Evolutionary conservation across 306 rosid species (phyloP).

Genomic region (Boehmeria nivea): DNA sequence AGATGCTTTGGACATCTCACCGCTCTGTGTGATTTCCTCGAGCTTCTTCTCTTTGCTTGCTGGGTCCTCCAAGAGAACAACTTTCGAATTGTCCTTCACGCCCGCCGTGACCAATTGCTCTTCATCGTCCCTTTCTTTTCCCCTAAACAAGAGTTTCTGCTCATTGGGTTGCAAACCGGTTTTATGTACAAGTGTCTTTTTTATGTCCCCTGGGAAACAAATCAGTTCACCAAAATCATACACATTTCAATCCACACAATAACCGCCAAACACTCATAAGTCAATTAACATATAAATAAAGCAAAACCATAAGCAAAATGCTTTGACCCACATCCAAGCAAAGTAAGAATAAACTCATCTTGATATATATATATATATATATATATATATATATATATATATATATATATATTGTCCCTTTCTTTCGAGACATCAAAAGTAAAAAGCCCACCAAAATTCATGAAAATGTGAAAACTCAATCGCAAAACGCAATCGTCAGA

Average conservation of each 20-base stretch:
- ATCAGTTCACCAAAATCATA: conserved; percentile 18
- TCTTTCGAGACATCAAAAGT: no score
- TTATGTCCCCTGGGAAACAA: conserved; percentile 58
- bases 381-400: no score
- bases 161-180: conserved; percentile 58
- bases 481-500: no score
- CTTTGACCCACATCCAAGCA: no score
- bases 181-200: conserved; percentile 48
- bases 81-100: conserved; percentile 66
- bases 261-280: neutral
- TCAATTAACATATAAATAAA: no score
- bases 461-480: no score
- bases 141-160: conserved; percentile 67
- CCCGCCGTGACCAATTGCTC: conserved; percentile 65
- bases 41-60: conserved; percentile 46
- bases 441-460: no score
- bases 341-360: no score
- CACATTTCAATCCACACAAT: conserved; percentile 11
- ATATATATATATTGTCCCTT: no score
- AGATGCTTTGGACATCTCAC: conserved; percentile 46
- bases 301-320: no score
- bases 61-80: conserved; percentile 58
- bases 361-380: no score
- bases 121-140: conserved; percentile 62
- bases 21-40: conserved; percentile 42